phyloP scores from a whole-genome alignment of 2,329 filamentous ascomycete species.

The Endothia cerciana region DNA sequence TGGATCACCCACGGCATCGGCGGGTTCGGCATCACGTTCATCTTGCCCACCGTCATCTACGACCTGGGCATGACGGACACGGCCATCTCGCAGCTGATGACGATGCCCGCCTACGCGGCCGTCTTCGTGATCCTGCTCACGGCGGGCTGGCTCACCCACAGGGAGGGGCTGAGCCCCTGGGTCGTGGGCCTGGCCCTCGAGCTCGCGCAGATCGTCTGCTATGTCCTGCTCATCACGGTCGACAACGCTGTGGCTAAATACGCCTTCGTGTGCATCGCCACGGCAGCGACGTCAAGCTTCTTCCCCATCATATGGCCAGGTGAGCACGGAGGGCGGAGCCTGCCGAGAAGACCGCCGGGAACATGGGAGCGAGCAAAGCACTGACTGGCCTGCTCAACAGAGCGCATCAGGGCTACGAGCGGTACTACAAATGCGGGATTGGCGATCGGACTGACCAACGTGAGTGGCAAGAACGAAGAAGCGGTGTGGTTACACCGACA shows the following conservation, averaged over 20 bases:
- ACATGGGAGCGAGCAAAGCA: too few relatives aligned
- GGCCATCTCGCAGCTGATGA: slow-evolving; percentile 37
- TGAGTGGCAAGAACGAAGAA: slow-evolving; percentile 22
- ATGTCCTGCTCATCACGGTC: slow-evolving; percentile 44
- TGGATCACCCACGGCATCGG: slow-evolving; percentile 38
- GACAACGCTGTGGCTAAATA: slow-evolving; percentile 42
- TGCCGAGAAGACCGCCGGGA: background rate
- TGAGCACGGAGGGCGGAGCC: slow-evolving; percentile 18
- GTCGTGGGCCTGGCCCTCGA: slow-evolving; percentile 37
- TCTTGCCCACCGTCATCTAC: slow-evolving; percentile 37
- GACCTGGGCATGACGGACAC: slow-evolving; percentile 36
- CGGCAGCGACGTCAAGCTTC: slow-evolving; percentile 43
- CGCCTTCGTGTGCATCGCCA: slow-evolving; percentile 45
- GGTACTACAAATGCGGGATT: slow-evolving; percentile 44
- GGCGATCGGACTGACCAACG: slow-evolving; percentile 43
- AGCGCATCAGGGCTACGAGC: slow-evolving; percentile 37
- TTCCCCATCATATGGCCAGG: slow-evolving; percentile 45
- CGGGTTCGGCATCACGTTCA: slow-evolving; percentile 36
- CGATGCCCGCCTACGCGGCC: slow-evolving; percentile 30
- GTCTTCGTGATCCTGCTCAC: slow-evolving; percentile 36
- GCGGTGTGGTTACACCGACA: background rate
- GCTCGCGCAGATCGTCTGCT: slow-evolving; percentile 41
- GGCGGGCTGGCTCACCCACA: slow-evolving; percentile 33
- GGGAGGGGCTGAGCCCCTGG: slow-evolving; percentile 33
- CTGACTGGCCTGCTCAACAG: too few relatives aligned